Percentiles rank a stretch among this genome's conserved stretches.
Conservation (phyloP, 2,329 filamentous ascomycete genomes). For the Periglandula ipomoeae region DNA sequence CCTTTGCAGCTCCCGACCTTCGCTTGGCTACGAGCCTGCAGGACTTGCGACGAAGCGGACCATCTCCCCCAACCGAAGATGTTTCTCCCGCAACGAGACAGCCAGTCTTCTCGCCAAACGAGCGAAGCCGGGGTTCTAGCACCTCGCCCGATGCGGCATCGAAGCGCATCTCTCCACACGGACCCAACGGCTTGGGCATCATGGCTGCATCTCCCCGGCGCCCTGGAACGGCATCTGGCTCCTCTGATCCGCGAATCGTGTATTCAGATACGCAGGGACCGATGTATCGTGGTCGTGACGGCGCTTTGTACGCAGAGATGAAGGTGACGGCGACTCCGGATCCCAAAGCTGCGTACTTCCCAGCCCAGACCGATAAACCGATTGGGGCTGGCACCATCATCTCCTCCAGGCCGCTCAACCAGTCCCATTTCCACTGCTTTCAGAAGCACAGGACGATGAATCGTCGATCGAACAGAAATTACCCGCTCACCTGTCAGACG, state of each 20-base stretch:
- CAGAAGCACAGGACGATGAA: constrained; percentile 39
- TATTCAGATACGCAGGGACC: constrained; percentile 24
- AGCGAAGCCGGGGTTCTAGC: constrained; percentile 12
- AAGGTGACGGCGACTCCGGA: constrained; percentile 25
- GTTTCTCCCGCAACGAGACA: not conserved
- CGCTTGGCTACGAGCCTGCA: constrained; percentile 16
- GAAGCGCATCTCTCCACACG: not conserved
- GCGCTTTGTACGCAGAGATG: constrained; percentile 33
- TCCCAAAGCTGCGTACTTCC: constrained; percentile 28
- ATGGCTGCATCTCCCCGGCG: constrained; percentile 3
- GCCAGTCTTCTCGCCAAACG: constrained; percentile 10
- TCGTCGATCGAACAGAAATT: constrained; percentile 36
- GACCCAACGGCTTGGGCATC: not conserved
- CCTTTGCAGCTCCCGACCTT: constrained; percentile 14
- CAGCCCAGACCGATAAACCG: constrained; percentile 19
- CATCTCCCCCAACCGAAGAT: not conserved
- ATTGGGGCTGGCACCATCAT: constrained; percentile 28
- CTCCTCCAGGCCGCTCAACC: constrained; percentile 32
- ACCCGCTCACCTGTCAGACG: constrained; percentile 44
- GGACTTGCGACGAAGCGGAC: constrained; percentile 9
- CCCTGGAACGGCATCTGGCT: constrained; percentile 14
- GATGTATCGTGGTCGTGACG: constrained; percentile 27
- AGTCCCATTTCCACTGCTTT: constrained; percentile 37
- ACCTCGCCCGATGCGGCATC: not conserved
- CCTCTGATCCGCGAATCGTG: constrained; percentile 22